Percentiles rank a stretch among this genome's conserved stretches.
These are phyloP conservation scores for Verticillium alfalfae DNA, from an alignment of 2,329 filamentous ascomycete species.

Conservation along the genomic window DNA sequence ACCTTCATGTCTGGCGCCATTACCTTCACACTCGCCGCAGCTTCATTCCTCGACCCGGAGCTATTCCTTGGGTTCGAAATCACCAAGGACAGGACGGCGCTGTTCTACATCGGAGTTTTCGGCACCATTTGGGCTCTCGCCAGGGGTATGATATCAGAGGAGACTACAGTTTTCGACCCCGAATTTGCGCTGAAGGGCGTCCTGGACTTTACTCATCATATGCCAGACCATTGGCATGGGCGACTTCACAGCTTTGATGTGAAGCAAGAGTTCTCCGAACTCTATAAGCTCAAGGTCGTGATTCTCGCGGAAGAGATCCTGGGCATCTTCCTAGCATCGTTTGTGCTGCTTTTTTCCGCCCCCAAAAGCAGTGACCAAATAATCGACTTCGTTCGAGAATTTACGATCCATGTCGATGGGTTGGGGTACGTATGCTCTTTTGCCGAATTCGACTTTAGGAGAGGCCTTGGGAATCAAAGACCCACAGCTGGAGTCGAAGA, in stretches of 20 bases:
- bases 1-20: constrained; percentile 85
- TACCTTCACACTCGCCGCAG: constrained; percentile 76
- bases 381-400: constrained; percentile 96
- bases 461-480: constrained; percentile 51
- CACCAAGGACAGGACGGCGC: constrained; percentile 76
- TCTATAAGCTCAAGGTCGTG: constrained; percentile 88
- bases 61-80: constrained; percentile 89
- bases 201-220: constrained; percentile 88
- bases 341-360: constrained; percentile 80
- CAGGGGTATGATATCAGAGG: constrained; percentile 78
- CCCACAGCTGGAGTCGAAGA: constrained; percentile 40
- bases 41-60: constrained; percentile 84
- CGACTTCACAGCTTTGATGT: constrained; percentile 93
- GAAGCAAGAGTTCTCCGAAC: constrained; percentile 78
- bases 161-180: constrained; percentile 85
- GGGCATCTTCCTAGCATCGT: constrained; percentile 86
- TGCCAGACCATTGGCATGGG: constrained; percentile 81
- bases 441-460: constrained; percentile 95
- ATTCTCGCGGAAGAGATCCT: constrained; percentile 91
- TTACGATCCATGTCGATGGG: constrained; percentile 94
- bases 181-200: constrained; percentile 85
- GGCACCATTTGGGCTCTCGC: constrained; percentile 79
- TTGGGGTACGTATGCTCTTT: constrained; percentile 96
- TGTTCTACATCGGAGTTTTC: constrained; percentile 86
- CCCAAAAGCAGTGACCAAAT: constrained; percentile 87